phyloP scores from a whole-genome alignment of 129 eudicot species.

The Chrysanthemum lavandulifolium region DNA sequence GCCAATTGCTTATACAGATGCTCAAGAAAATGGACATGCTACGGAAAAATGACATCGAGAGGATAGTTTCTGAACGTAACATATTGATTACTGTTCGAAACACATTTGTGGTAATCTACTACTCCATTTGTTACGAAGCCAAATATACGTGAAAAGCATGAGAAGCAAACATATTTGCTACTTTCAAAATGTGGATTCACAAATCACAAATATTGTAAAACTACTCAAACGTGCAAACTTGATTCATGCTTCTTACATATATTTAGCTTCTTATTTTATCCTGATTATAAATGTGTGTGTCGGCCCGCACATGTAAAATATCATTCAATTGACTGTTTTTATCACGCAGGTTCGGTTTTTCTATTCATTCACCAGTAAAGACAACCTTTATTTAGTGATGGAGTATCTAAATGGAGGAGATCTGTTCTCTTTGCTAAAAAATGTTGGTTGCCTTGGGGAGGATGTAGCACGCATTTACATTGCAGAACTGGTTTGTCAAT shows the following conservation, averaged over 20 bases:
- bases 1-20: slow-evolving; percentile 49
- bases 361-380: slow-evolving; percentile 80
- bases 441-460: slow-evolving; percentile 84
- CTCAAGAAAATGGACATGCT: slow-evolving; percentile 82
- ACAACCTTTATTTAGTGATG: slow-evolving; percentile 87
- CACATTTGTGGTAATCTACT: slow-evolving; percentile 80
- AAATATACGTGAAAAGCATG: too few relatives aligned
- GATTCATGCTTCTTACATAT: too few relatives aligned
- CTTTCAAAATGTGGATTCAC: too few relatives aligned
- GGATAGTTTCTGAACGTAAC: slow-evolving; percentile 85
- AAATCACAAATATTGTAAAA: too few relatives aligned
- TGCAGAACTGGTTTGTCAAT: slow-evolving; percentile 70
- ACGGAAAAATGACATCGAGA: slow-evolving; percentile 84
- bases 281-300: too few relatives aligned
- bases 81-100: slow-evolving; percentile 82
- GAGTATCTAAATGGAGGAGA: slow-evolving; percentile 95
- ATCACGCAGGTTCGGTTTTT: slow-evolving; percentile 70
- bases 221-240: too few relatives aligned
- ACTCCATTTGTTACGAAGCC: slow-evolving; percentile 7
- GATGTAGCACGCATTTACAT: slow-evolving; percentile 69
- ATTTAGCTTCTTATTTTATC: too few relatives aligned
- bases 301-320: too few relatives aligned
- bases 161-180: too few relatives aligned
- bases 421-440: slow-evolving; percentile 73
- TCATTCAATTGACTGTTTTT: neutral